Base-by-base conservation (phyloP, 352 stramenopile species). In the Globisporangium apiculatum region DNA sequence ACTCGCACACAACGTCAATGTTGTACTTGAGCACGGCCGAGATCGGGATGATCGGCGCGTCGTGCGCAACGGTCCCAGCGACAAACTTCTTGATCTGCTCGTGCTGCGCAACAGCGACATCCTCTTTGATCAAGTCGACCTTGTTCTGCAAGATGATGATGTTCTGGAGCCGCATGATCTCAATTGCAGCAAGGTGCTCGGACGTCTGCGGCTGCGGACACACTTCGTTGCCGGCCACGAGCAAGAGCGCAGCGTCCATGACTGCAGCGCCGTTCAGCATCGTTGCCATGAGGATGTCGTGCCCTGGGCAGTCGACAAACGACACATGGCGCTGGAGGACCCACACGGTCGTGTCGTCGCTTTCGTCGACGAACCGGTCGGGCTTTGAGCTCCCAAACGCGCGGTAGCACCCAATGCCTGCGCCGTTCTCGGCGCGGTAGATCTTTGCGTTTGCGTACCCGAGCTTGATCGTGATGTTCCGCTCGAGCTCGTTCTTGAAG, bases 401-500 rank as follows among this genome's bases (percentile, higher is more conserved):
- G 54, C 87, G 76, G 78, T 96, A 98, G 67, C 79, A 91, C 54
- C 84, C 84, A 49, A 92, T 88, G 51, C 87, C 87, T 10, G 75
- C 65, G 51, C 74, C 79, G 56, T 89, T 91, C 65, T 95, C 86
- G 10, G 83, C 83, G 58, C 80, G 70, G 87, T 99, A 99, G 75
- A 99, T 99, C 83, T 99, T 99, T 53, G 97, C 98, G 74, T 99
- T 99, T 57, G 98, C 97, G 73, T 99, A 99, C 57, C 98, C 97
- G n/a, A 99, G 83, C 83, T 99, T 99, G 84, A 99, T 99, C 57
- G 98, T 99, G 75, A 99, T 99, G 85, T 99, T 99, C 69, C 97
- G 93, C 75, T 99, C 97, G 64, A 99, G 75, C 73, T 99, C 97
- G 76, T 99, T 99, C 79, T 98, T 98, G 72, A 98, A 98, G 40